These are phyloP conservation scores for Synchytrium microbalum DNA, from an alignment of 371 early-diverging fungal genomes.

Conservation along the genomic window DNA sequence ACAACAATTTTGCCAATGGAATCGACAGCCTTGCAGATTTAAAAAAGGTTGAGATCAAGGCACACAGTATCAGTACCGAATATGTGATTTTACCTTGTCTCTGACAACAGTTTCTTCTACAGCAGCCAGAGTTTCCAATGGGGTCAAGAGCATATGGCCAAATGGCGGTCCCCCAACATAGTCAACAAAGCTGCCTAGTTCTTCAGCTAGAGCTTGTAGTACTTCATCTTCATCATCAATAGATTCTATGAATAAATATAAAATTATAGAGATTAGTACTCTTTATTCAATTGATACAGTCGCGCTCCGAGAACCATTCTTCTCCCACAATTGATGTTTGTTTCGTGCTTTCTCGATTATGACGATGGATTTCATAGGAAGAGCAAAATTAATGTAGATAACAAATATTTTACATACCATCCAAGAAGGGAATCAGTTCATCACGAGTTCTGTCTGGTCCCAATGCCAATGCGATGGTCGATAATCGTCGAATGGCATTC, in stretches of 20 bases:
- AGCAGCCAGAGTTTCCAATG: conserved; percentile 90
- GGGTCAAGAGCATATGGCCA: conserved; percentile 77
- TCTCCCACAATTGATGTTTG: no score
- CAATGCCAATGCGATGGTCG: conserved; percentile 87
- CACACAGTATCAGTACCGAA: background rate
- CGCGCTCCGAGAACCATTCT: no score
- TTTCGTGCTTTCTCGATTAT: no score
- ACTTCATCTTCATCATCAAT: conserved; percentile 97
- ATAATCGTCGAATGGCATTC: conserved; percentile 82
- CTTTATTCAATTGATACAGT: background rate
- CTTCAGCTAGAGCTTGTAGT: conserved; percentile 84
- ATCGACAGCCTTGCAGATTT: conserved; percentile 76
- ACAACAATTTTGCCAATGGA: conserved; percentile 76
- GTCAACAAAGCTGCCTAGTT: conserved; percentile 82
- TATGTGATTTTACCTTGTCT: conserved; percentile 65
- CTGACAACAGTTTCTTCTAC: conserved; percentile 95
- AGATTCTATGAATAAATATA: conserved; percentile 60
- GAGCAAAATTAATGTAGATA: no score
- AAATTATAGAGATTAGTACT: background rate
- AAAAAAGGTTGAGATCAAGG: background rate
- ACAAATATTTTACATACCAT: conserved; percentile 57
- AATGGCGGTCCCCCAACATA: conserved; percentile 84
- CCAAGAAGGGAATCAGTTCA: conserved; percentile 94
- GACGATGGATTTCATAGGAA: no score
- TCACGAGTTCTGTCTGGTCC: conserved; percentile 91